Percentiles rank a stretch among this genome's conserved stretches.
These are phyloP conservation scores for Bretschneidera sinensis DNA, from an alignment of 345 rosid species.

Conservation along the genomic window DNA sequence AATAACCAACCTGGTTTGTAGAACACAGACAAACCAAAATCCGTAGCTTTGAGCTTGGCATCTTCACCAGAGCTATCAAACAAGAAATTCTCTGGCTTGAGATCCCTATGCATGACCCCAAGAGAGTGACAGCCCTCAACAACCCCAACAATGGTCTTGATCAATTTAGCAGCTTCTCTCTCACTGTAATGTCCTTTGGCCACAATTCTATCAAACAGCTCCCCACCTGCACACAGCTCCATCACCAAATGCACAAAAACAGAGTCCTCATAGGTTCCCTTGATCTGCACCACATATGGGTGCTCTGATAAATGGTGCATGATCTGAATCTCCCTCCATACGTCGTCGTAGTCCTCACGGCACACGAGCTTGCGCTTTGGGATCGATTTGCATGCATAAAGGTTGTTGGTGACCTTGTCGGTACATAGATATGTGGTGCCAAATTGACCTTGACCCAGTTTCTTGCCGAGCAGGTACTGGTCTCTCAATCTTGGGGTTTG, in stretches of 20 bases:
- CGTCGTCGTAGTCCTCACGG: constrained; percentile 92
- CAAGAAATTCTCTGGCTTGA: constrained; percentile 97
- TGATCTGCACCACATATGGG: constrained; percentile 71
- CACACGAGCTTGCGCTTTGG: constrained; percentile 88
- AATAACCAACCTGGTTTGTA: constrained; percentile 75
- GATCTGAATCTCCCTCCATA: constrained; percentile 97
- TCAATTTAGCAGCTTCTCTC: constrained; percentile 77
- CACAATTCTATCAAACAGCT: constrained; percentile 91
- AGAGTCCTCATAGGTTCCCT: constrained; percentile 84
- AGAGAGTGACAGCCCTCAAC: constrained; percentile 94
- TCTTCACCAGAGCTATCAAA: constrained; percentile 66
- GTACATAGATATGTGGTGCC: constrained; percentile 86
- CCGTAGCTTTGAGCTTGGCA: constrained; percentile 84
- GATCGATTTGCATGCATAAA: constrained; percentile 87
- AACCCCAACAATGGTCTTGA: constrained; percentile 80
- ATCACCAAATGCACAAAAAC: constrained; percentile 93
- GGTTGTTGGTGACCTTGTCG: constrained; percentile 44
- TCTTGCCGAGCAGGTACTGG: constrained; percentile 72
- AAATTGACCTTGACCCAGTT: constrained; percentile 93
- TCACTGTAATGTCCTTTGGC: constrained; percentile 92
- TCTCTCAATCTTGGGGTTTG: constrained; percentile 79
- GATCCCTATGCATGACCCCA: constrained; percentile 97
- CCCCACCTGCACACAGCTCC: constrained; percentile 97
- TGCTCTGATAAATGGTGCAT: constrained; percentile 96
- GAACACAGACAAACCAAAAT: constrained; percentile 88